Percentiles rank a stretch among this genome's conserved stretches.
Conservation (phyloP, 2,329 filamentous ascomycete species). For the Dactylellina haptotyla region DNA sequence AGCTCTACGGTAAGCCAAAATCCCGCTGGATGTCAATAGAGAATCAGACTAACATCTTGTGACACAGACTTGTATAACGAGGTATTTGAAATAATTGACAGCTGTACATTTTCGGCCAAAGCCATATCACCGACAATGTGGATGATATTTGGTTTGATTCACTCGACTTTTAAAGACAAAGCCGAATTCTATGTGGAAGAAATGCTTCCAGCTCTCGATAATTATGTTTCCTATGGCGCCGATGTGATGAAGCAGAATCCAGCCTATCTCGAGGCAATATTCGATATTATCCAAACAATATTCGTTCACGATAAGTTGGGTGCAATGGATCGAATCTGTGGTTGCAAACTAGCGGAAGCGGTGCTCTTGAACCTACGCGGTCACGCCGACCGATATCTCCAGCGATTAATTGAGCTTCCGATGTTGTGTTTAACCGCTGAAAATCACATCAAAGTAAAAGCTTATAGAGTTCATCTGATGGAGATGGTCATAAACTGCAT, state of each 20-base stretch:
- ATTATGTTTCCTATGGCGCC: constrained; percentile 94
- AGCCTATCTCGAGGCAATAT: constrained; percentile 85
- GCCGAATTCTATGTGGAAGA: constrained; percentile 98
- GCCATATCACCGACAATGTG: constrained; percentile 96
- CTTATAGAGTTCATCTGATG: constrained; percentile 94
- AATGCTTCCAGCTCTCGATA: constrained; percentile 97
- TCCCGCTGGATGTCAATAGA: not conserved
- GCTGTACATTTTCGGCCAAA: constrained; percentile 98
- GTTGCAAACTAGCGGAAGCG: constrained; percentile 95
- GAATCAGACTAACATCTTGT: constrained; percentile 55
- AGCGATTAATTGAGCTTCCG: constrained; percentile 86
- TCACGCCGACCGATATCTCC: constrained; percentile 85
- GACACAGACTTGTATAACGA: constrained; percentile 88
- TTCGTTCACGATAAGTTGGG: constrained; percentile 92
- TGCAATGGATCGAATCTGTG: constrained; percentile 93
- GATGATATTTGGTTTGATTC: constrained; percentile 96
- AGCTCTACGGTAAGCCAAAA: constrained; percentile 83
- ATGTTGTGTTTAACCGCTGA: constrained; percentile 79
- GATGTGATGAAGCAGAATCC: constrained; percentile 82
- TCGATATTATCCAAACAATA: constrained; percentile 88
- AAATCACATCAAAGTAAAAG: constrained; percentile 85
- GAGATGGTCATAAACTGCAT: constrained; percentile 99
- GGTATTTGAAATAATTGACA: constrained; percentile 98
- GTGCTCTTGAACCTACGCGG: constrained; percentile 95
- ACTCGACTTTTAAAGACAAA: constrained; percentile 95